phyloP scores from a whole-genome alignment of 352 stramenopile species.

The Phytophthora melonis region DNA sequence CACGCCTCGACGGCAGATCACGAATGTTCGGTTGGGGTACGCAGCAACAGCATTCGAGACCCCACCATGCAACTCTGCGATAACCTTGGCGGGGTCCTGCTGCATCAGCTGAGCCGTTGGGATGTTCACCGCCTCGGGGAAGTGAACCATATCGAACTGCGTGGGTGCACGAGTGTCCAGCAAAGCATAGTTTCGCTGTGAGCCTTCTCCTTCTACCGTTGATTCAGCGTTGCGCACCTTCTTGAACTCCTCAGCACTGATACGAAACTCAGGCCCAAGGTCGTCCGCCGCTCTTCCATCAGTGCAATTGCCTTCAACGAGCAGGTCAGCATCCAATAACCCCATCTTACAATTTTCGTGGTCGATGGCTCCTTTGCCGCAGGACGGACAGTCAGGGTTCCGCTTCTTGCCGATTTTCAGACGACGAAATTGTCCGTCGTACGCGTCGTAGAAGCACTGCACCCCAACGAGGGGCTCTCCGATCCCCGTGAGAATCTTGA shows the following conservation, averaged over 20 bases:
- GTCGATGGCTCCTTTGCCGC: slow-evolving; percentile 13
- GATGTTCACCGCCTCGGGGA: slow-evolving; percentile 73
- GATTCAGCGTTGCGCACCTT: slow-evolving; percentile 29
- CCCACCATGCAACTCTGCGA: slow-evolving; percentile 26
- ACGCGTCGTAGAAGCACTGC: slow-evolving; percentile 86
- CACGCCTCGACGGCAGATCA: slow-evolving; percentile 85
- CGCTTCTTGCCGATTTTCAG: slow-evolving; percentile 61
- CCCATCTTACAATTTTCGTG: neutral
- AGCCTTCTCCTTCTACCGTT: neutral
- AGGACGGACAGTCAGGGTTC: slow-evolving; percentile 53
- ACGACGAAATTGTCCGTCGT: slow-evolving; percentile 72
- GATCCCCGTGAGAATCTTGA: slow-evolving; percentile 91
- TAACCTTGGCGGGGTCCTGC: slow-evolving; percentile 28
- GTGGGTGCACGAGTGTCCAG: slow-evolving; percentile 63
- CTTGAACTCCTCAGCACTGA: slow-evolving; percentile 54
- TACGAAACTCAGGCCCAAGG: slow-evolving; percentile 39
- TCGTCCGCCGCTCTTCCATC: slow-evolving; percentile 13
- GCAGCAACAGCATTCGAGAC: neutral
- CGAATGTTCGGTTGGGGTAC: slow-evolving; percentile 37
- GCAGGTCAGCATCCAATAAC: slow-evolving; percentile 16
- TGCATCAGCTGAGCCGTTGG: slow-evolving; percentile 61
- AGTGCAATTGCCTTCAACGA: slow-evolving; percentile 26
- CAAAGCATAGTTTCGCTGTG: slow-evolving; percentile 45
- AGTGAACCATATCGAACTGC: slow-evolving; percentile 86
- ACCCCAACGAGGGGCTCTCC: slow-evolving; percentile 65